Evolutionary conservation across 495 filamentous ascomycete genomes (phyloP).

Genomic region (Paragyromitra xinjiangensis): DNA sequence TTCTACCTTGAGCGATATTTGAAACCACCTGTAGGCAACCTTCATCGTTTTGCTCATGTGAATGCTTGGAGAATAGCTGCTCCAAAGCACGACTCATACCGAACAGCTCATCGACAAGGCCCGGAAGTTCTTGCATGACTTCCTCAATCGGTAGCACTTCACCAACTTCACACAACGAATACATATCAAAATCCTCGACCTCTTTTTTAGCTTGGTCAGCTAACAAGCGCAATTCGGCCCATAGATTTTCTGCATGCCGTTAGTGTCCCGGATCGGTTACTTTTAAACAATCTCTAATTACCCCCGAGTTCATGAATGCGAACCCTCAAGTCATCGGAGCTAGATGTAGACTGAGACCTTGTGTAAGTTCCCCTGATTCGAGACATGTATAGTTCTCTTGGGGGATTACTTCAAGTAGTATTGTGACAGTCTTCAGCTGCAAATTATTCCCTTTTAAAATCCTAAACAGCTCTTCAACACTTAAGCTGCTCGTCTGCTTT

Average conservation of each 20-base stretch:
- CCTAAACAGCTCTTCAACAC: too few relatives aligned
- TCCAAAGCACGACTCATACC: neutral
- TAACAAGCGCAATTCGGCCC: neutral
- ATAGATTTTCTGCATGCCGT: neutral
- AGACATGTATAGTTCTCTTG: too few relatives aligned
- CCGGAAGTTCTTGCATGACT: neutral
- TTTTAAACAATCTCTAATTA: too few relatives aligned
- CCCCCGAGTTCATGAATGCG: too few relatives aligned
- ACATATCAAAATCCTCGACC: neutral
- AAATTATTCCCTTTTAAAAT: too few relatives aligned
- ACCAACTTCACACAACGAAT: neutral
- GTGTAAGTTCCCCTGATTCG: too few relatives aligned
- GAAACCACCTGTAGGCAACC: neutral
- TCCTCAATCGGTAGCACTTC: neutral
- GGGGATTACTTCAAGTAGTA: too few relatives aligned
- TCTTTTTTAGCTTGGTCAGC: neutral
- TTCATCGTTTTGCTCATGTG: neutral
- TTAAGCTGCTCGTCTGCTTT: too few relatives aligned
- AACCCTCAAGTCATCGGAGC: too few relatives aligned
- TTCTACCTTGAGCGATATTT: neutral
- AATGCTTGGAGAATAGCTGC: neutral
- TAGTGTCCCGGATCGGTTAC: too few relatives aligned
- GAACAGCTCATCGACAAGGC: neutral
- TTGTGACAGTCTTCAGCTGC: too few relatives aligned
- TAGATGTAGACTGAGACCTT: too few relatives aligned